phyloP scores from a whole-genome alignment of 192 early-diverging fungal species.

The Podila epicladia region DNA sequence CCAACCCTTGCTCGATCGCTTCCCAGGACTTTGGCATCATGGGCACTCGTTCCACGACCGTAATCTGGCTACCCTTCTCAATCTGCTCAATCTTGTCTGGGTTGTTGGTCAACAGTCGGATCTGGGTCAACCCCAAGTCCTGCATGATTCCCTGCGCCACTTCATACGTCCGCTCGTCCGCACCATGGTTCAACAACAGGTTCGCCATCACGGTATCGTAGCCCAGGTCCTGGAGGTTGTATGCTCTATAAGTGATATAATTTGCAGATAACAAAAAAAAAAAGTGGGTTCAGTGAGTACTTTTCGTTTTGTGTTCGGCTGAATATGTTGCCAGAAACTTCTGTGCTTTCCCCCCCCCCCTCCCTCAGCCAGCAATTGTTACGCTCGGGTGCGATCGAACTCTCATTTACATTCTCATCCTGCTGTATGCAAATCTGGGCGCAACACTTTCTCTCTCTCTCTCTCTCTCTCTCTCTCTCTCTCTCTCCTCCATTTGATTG shows the following conservation, averaged over 20 bases:
- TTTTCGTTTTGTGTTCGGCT: too few species aligned
- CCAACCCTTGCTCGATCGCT: constrained; percentile 29
- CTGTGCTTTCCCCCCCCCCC: too few species aligned
- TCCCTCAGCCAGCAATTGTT: too few species aligned
- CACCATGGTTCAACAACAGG: constrained; percentile 86
- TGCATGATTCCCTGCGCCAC: constrained; percentile 90
- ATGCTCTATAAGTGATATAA: constrained; percentile 69
- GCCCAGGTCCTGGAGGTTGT: constrained; percentile 96
- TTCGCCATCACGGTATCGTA: constrained; percentile 96
- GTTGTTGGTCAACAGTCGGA: constrained; percentile 95
- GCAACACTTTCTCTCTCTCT: too few species aligned
- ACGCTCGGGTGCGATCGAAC: too few species aligned
- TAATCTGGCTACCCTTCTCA: constrained; percentile 69
- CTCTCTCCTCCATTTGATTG: too few species aligned
- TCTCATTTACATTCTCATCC: too few species aligned
- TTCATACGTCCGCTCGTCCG: constrained; percentile 93
- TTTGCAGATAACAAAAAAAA: too few species aligned
- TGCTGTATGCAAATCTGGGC: too few species aligned
- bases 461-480: too few species aligned
- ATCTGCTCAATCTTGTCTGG: constrained; percentile 92
- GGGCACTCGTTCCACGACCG: constrained; percentile 82
- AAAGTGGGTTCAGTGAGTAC: too few species aligned
- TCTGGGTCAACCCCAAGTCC: constrained; percentile 75
- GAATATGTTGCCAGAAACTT: too few species aligned
- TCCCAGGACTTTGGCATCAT: constrained; percentile 95